Evolutionary conservation across 1,284 basidiomycete species (phyloP).

Genomic region (Agroathelia rolfsii): DNA sequence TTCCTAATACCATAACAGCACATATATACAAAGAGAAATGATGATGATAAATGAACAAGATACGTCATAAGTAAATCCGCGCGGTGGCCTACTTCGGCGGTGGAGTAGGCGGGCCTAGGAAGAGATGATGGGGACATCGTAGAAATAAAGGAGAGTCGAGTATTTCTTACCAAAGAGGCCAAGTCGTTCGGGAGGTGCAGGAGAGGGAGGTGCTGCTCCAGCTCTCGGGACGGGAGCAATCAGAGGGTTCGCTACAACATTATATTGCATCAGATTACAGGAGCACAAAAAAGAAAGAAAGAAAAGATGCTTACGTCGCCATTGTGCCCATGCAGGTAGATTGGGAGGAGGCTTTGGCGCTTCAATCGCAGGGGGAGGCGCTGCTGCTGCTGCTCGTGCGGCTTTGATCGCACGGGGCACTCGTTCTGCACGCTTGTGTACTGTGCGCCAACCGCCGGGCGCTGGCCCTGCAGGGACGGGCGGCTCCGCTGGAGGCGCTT

Average conservation of each 20-base stretch:
- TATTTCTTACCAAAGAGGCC: slow-evolving; percentile 52
- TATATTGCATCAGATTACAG: neutral
- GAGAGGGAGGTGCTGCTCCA: slow-evolving; percentile 21
- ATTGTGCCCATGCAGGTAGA: slow-evolving; percentile 65
- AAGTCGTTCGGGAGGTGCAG: slow-evolving; percentile 36
- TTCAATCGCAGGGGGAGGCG: slow-evolving; percentile 31
- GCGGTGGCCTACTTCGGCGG: slow-evolving; percentile 52
- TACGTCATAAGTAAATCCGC: too few species aligned
- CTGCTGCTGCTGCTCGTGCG: slow-evolving; percentile 23
- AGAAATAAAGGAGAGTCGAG: neutral
- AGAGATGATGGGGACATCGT: neutral
- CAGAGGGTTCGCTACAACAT: slow-evolving; percentile 39
- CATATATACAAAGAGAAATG: too few species aligned
- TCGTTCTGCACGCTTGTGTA: slow-evolving; percentile 49
- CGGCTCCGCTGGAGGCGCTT: slow-evolving; percentile 21
- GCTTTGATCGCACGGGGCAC: slow-evolving; percentile 27
- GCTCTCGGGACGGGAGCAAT: slow-evolving; percentile 36
- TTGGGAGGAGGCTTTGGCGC: slow-evolving; percentile 39
- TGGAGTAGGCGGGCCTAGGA: slow-evolving; percentile 44
- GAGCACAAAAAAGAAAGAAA: slow-evolving; percentile 3
- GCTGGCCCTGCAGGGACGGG: slow-evolving; percentile 35
- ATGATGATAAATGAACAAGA: too few species aligned
- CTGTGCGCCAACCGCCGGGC: slow-evolving; percentile 60
- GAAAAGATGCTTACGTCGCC: slow-evolving; percentile 46
- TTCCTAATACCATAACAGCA: too few species aligned